Conservation (phyloP, 805 yeast species). For the Starmerella bombi region DNA sequence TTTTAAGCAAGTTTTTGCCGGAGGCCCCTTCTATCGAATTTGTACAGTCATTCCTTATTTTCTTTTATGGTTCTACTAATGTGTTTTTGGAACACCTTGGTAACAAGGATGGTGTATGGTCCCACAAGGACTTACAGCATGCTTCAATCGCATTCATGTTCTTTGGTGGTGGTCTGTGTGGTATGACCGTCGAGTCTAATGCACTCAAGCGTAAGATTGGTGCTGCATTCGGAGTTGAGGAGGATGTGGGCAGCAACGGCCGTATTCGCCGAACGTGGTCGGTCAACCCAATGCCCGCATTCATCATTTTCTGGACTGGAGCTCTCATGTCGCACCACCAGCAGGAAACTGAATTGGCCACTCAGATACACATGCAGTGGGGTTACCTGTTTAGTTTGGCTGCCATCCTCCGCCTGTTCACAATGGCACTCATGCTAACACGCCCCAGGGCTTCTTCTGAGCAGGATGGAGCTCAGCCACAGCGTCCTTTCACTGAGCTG, state of each 20-base stretch:
- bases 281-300: conserved; percentile 88
- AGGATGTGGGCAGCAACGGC: neutral
- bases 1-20: conserved; percentile 23
- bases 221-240: conserved; percentile 14
- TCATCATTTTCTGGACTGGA: conserved; percentile 95
- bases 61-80: conserved; percentile 81
- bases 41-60: conserved; percentile 63
- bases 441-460: conserved; percentile 15
- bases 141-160: conserved; percentile 82
- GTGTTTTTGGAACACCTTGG: conserved; percentile 83
- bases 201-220: conserved; percentile 22
- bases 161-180: conserved; percentile 86
- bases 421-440: conserved; percentile 41
- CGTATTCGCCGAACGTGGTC: conserved; percentile 35
- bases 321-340: conserved; percentile 87
- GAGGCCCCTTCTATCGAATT: conserved; percentile 66
- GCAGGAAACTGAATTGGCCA: conserved; percentile 68
- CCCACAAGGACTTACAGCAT: conserved; percentile 81
- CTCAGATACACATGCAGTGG: conserved; percentile 83
- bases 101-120: conserved; percentile 66
- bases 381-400: conserved; percentile 75
- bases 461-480: conserved; percentile 32
- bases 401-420: conserved; percentile 57
- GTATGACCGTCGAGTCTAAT: conserved; percentile 61
- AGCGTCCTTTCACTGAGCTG: conserved; percentile 78